These are phyloP conservation scores for Sequoia sempervirens DNA, from an alignment of 75 land plant species.

Conservation along the genomic window DNA sequence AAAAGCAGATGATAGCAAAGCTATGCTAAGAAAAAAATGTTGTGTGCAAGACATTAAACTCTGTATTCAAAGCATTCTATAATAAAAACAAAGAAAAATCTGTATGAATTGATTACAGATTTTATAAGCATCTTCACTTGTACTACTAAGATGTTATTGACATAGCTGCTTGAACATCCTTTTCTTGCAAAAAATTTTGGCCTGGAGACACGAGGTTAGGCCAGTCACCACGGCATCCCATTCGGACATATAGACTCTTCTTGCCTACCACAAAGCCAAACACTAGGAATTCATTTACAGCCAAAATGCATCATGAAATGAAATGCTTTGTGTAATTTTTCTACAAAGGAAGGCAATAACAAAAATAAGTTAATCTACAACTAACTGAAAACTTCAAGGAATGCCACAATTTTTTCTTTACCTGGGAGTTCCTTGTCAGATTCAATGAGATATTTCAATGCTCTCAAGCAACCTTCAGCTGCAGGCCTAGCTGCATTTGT, in stretches of 20 bases:
- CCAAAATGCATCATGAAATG: background rate
- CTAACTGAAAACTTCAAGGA: background rate
- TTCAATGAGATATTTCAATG: constrained; percentile 69
- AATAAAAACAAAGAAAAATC: background rate
- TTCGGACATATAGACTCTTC: constrained; percentile 84
- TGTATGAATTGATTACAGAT: background rate
- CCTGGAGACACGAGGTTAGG: constrained; percentile 90
- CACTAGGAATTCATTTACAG: background rate
- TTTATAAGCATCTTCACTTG: background rate
- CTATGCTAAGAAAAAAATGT: background rate
- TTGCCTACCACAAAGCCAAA: constrained; percentile 44
- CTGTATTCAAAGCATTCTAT: background rate
- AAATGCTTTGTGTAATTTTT: background rate
- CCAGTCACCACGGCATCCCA: constrained; percentile 98
- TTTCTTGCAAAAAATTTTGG: constrained; percentile 57
- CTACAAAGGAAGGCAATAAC: background rate
- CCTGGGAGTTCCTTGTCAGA: constrained; percentile 87
- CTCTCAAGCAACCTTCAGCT: constrained; percentile 83
- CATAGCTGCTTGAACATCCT: constrained; percentile 9
- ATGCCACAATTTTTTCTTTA: constrained; percentile 16
- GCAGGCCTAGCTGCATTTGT: constrained; percentile 45
- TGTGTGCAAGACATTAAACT: background rate
- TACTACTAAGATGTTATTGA: background rate
- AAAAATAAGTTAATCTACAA: background rate
- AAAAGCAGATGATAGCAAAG: background rate